phyloP scores from a whole-genome alignment of 177 flowering plant species.

The Telopea speciosissima region DNA sequence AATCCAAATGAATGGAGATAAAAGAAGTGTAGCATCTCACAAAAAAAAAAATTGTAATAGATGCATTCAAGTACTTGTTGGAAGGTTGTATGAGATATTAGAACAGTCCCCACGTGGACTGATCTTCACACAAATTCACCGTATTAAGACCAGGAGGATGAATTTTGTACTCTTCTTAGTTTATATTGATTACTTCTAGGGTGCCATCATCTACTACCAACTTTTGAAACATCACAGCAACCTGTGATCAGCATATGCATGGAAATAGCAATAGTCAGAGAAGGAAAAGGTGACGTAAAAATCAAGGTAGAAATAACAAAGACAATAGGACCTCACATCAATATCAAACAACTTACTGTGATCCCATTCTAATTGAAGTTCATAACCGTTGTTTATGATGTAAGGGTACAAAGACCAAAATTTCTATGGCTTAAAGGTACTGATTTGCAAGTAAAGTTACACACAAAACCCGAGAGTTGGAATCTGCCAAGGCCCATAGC shows the following conservation, averaged over 20 bases:
- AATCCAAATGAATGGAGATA: too few relatives aligned
- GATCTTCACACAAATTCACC: slow-evolving; percentile 88
- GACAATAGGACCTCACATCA: slow-evolving; percentile 53
- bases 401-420: slow-evolving; percentile 76
- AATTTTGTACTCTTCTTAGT: slow-evolving; percentile 71
- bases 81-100: too few relatives aligned
- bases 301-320: background rate
- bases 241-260: slow-evolving; percentile 34
- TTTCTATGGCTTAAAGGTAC: slow-evolving; percentile 82
- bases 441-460: slow-evolving; percentile 81
- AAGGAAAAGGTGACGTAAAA: background rate
- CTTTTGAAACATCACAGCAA: slow-evolving; percentile 72
- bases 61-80: too few relatives aligned
- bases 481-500: slow-evolving; percentile 97
- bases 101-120: slow-evolving; percentile 6
- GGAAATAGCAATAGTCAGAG: background rate
- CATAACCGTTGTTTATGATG: slow-evolving; percentile 60
- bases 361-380: slow-evolving; percentile 83
- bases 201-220: slow-evolving; percentile 60
- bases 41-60: too few relatives aligned
- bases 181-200: slow-evolving; percentile 50
- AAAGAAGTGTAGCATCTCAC: too few relatives aligned
- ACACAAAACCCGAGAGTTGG: slow-evolving; percentile 98
- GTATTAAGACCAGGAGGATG: slow-evolving; percentile 94
- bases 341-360: slow-evolving; percentile 70